Evolutionary conservation across 495 filamentous ascomycete genomes (phyloP).

Genomic region (Aspergillus bertholletiae): DNA sequence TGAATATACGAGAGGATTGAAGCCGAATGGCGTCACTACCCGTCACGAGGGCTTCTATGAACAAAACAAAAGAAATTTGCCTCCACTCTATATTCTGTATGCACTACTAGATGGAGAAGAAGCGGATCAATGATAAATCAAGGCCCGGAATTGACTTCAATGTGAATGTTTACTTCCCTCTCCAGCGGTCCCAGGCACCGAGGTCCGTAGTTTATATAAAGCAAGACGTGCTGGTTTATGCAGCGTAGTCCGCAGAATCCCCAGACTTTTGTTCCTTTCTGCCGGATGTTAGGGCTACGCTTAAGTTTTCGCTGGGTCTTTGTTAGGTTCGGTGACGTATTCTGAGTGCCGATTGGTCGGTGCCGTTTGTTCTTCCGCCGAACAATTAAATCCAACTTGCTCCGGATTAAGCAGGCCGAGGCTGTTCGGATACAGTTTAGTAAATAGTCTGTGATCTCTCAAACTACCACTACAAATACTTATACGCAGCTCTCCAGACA

Average conservation of each 20-base stretch:
- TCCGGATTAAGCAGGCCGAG: constrained; percentile 17
- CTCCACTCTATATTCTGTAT: neutral
- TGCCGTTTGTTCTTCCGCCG: constrained; percentile 7
- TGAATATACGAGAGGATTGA: too few species aligned
- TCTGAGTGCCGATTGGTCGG: constrained; percentile 4
- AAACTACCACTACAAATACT: too few species aligned
- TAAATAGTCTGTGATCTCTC: neutral
- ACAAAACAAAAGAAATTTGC: neutral
- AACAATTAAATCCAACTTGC: constrained; percentile 4
- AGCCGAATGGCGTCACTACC: neutral
- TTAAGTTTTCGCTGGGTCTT: neutral
- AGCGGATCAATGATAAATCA: too few species aligned
- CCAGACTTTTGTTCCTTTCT: constrained; percentile 11
- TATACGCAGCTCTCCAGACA: neutral
- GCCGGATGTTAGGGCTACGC: constrained; percentile 4
- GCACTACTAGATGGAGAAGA: too few species aligned
- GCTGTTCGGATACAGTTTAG: neutral
- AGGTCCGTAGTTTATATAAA: neutral
- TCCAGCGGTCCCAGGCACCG: neutral
- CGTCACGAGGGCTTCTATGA: neutral
- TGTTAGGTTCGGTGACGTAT: neutral
- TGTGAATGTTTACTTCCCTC: neutral
- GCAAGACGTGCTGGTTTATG: constrained; percentile 37
- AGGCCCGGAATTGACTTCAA: neutral
- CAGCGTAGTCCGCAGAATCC: constrained; percentile 41